Base-by-base conservation (phyloP, 805 yeast species). In the Cyberlindnera americana region DNA sequence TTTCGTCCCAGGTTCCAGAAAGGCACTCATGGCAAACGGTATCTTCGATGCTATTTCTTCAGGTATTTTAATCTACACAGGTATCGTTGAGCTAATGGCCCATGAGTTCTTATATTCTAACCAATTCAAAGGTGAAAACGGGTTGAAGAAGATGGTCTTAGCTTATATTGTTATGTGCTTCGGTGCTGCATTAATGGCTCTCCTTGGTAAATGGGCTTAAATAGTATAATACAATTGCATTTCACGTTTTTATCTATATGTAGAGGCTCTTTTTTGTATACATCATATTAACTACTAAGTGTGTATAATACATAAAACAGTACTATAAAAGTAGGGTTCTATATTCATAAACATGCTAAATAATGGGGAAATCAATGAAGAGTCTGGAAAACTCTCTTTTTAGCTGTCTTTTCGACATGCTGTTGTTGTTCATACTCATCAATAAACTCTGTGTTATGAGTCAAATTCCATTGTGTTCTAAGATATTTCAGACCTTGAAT, bases 171-270 rank as follows among this genome's bases (percentile, higher is more conserved):
- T 70, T 28, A 76, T 75, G 75, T 72, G 77, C 51, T 43, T 43
- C 36, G 90, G 90, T 49, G 81, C 84, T n/a, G 88, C 83, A 31
- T 53, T 81, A 26, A 84, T 84, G 91, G 88, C 90, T 3, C 61
- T 83, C 23, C 65, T 83, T 44, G 91, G 89, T 46, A 78, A 73
- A 55, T 82, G 89, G 86, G 86, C 85, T 17, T 79, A 54, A 57
- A 21, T 21, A 7, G 10, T 21, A 21, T n/a, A n/a, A n/a, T 21
- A 21, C 23, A 29, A 18, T 13, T 29, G 22, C n/a, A n/a, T n/a
- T n/a, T n/a, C n/a, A n/a, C n/a, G n/a, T 18, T 15, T 18, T 18
- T 29, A 7, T 16, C 10, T 16, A 22, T 22, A 22, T 22, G 8
- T 22, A 8, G 10, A 11, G 24, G 8, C 11, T 22, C 24, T 22